A percentile compares a stretch with the other conserved stretches of the same genome.
These are phyloP conservation scores for Canavalia gladiata DNA, from an alignment of 306 rosid species.

Conservation along the genomic window DNA sequence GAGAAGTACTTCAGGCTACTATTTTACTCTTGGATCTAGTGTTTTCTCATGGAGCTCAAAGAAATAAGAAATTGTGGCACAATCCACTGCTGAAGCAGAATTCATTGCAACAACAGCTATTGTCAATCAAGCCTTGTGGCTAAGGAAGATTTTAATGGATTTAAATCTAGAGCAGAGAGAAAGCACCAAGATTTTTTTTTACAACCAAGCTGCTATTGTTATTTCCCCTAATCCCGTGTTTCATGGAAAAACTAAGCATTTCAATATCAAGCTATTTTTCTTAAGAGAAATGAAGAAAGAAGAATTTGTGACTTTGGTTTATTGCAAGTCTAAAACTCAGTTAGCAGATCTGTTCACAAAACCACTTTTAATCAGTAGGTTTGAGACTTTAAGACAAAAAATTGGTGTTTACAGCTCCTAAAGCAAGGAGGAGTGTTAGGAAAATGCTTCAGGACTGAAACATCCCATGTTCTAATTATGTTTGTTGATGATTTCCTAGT, in stretches of 20 bases:
- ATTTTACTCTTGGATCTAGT: neutral
- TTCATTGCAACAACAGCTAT: neutral
- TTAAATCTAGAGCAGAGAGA: neutral
- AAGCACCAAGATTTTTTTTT: neutral
- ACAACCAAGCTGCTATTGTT: neutral
- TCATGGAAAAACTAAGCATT: too few relatives aligned
- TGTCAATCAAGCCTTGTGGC: conserved; percentile 23
- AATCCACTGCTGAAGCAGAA: neutral
- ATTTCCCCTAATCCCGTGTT: neutral
- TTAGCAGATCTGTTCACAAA: neutral
- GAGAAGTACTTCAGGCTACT: neutral
- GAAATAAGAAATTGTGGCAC: neutral
- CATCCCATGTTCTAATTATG: too few relatives aligned
- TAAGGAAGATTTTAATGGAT: conserved; percentile 1
- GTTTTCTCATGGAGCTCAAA: neutral
- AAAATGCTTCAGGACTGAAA: too few relatives aligned
- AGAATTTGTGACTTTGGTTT: neutral
- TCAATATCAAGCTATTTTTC: neutral
- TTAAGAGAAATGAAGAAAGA: neutral
- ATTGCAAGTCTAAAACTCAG: neutral
- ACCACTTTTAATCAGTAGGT: neutral
- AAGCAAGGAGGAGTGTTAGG: too few relatives aligned
- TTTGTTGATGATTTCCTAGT: too few relatives aligned
- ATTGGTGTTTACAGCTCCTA: too few relatives aligned
- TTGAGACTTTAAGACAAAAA: neutral